Evolutionary conservation across 306 rosid genomes (phyloP), one percentile per base, ranked within the genome.

Genomic region (Psophocarpus tetragonolobus): DNA sequence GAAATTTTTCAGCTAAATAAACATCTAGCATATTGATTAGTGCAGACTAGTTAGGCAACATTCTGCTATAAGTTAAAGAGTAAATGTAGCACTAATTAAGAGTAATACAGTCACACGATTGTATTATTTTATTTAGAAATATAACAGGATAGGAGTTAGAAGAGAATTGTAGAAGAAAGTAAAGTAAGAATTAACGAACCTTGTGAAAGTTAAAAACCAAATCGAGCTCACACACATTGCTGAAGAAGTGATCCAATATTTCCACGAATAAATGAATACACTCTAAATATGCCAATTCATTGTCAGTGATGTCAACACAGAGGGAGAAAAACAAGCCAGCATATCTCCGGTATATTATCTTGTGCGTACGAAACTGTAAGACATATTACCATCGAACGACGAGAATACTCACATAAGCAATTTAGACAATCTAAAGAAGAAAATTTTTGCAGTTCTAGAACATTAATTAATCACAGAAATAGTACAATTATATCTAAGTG

Each of bases 231-330:
- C 98, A 93, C 20, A 93, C 98, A 76, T 93, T 93, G 89, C 98
- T 93, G 90, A 93, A 93, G 90, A 93, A 93, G 80, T 93, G 98
- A 84, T 93, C 96, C 90, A 93, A 78, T 32, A 94, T 94, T 85
- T 94, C 98, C 61, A 94, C 99, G 62, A 95, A 95, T 17, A 95
- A 86, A 88, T 95, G 99, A 73, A 95, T 95, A 85, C 96, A 95
- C 89, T 95, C 99, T 44, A 95, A 84, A 79, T 95, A 95, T 0
- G 97, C 99, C 89, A 95, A 60, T 83, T 95, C 99, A 29, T 92
- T 95, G 80, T 95, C 99, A n/a, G 99, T 95, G 73, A 95, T 95
- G 74, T 95, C 99, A 51, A 95, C 99, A 81, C 99, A 95, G 1
- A 95, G 93, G 0, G 99, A 95, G 93, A 95, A 95, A 85, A 95